Base-by-base conservation (phyloP, 257 asterid species). In the Datura wrightii region DNA sequence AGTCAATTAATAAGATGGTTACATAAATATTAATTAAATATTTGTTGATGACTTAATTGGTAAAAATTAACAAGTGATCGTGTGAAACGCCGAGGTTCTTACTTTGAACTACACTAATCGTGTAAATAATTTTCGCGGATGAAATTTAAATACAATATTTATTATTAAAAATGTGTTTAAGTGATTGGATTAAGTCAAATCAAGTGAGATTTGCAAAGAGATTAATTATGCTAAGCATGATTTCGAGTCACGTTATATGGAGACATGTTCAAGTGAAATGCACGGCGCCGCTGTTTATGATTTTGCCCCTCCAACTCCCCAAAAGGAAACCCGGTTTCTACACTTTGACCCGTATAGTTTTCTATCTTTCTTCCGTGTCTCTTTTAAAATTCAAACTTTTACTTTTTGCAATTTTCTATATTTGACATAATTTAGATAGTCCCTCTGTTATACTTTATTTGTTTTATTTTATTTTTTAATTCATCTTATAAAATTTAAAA, bases 191-290 rank as follows among this genome's bases (percentile, higher is more conserved):
- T 52, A 53, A 79, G 72, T 83, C 62, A 69, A 82, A 58, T 81
- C 48, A 72, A 79, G 41, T 34, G 79, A 82, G 84, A 88, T 79
- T 88, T 88, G 86, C 66, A 62, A 82, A 39, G 54, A 82, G 6
- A 76, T 10, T 34, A 34, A 8, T 31, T 50, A 48, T 16, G 70
- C 69, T 15, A 56, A 85, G 48, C 88, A 52, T 67, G 85, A 79
- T 83, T 80, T 78, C 24, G 19, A 85, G 18, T 36, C 89, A 82
- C 31, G 65, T 53, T 34, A 13, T 19, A 79, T 10, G 86, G 83
- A 79, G 85, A 84, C 88, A 87, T 81, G 90, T 53, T 24, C 34
- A 50, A 11, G 81, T 14, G 44, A 76, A 76, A 48, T 76, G 10
- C 81, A 76, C 46, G 6, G 8, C 41, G 54, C 46, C 19, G 60